These are phyloP conservation scores for Fusarium metavorans DNA, from an alignment of 2,329 filamentous ascomycete species.

Conservation along the genomic window DNA sequence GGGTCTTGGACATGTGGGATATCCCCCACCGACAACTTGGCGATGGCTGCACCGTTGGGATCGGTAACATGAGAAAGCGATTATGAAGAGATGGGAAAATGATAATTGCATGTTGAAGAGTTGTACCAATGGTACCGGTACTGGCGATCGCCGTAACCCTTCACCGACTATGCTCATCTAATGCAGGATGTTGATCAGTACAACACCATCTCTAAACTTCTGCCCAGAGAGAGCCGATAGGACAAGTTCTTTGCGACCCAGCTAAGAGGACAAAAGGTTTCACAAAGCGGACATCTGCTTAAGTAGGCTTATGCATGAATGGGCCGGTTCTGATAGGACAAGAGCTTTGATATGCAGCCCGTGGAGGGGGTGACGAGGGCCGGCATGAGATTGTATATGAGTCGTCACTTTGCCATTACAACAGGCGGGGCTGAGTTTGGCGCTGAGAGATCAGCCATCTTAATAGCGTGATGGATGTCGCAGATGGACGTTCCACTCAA, in stretches of 20 bases:
- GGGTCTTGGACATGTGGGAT: neutral
- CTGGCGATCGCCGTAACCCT: neutral
- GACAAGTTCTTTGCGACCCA: conserved; percentile 7
- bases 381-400: neutral
- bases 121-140: neutral
- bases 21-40: neutral
- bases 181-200: neutral
- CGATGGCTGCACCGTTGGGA: neutral
- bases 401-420: neutral
- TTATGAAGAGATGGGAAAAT: neutral
- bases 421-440: neutral
- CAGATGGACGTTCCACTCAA: neutral
- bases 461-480: neutral
- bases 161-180: neutral
- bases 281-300: neutral
- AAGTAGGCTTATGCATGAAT: conserved; percentile 1
- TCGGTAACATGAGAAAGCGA: neutral
- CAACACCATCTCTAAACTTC: neutral
- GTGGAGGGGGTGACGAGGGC: neutral
- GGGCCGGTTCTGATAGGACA: neutral
- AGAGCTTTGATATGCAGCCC: neutral
- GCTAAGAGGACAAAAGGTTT: neutral
- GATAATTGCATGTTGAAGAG: too few species aligned
- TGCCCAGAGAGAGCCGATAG: conserved; percentile 3
- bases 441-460: neutral